These are phyloP conservation scores for Candida insectalens DNA, from an alignment of 805 yeast genomes.

Conservation along the genomic window DNA sequence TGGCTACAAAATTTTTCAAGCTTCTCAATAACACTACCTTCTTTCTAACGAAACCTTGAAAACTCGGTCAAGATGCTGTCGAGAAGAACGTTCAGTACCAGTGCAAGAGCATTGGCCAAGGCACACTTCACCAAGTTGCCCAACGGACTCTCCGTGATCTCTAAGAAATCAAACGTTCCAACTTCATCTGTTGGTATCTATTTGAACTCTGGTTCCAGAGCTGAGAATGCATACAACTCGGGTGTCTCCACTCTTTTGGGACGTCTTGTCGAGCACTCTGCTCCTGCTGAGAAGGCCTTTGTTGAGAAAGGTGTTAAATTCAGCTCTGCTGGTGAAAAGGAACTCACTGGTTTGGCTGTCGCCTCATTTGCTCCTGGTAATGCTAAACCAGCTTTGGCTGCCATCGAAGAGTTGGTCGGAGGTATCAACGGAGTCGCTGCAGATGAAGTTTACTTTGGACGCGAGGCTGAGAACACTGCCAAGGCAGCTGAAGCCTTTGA, in stretches of 20 bases:
- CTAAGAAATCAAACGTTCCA: slow-evolving; percentile 49
- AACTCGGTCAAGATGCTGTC: slow-evolving; percentile 28
- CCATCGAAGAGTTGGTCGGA: slow-evolving; percentile 36
- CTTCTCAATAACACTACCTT: too few relatives aligned
- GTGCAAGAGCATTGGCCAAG: slow-evolving; percentile 32
- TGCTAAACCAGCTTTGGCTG: slow-evolving; percentile 39
- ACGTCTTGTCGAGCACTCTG: slow-evolving; percentile 32
- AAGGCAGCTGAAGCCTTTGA: slow-evolving; percentile 48
- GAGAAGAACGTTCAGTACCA: slow-evolving; percentile 53
- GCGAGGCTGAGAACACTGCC: slow-evolving; percentile 31
- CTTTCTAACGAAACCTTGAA: too few relatives aligned
- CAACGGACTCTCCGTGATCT: slow-evolving; percentile 68
- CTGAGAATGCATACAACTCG: slow-evolving; percentile 73
- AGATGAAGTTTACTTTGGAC: slow-evolving; percentile 30
- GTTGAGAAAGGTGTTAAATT: slow-evolving; percentile 46
- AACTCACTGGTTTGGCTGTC: slow-evolving; percentile 49
- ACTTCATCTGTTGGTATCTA: slow-evolving; percentile 59
- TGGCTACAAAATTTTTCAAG: too few relatives aligned
- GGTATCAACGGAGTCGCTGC: slow-evolving; percentile 26
- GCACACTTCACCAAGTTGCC: slow-evolving; percentile 64
- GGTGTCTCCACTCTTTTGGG: slow-evolving; percentile 67
- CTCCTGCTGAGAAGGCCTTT: slow-evolving; percentile 23
- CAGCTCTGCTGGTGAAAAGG: slow-evolving; percentile 47
- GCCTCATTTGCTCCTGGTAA: slow-evolving; percentile 56
- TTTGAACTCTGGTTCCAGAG: slow-evolving; percentile 68